These are phyloP conservation scores for Cyclotella cryptica DNA, from an alignment of 108 stramenopile genomes.

Conservation along the genomic window DNA sequence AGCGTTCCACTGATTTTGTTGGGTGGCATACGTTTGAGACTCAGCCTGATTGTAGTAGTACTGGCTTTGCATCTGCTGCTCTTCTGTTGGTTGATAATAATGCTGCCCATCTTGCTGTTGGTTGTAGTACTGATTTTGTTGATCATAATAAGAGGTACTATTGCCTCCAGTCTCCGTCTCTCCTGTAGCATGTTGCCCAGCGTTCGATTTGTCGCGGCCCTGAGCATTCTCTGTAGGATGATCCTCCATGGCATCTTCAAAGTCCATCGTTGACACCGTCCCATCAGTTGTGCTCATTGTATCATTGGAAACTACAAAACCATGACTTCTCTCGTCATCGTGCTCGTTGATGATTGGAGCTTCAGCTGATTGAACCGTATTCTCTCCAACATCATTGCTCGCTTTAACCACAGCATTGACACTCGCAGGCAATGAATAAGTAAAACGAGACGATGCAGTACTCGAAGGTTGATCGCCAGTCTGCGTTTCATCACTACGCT, in stretches of 20 bases:
- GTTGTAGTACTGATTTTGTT: not conserved
- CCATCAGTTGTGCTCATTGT: slow-evolving; percentile 17
- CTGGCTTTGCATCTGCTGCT: slow-evolving; percentile 10
- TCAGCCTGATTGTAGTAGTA: slow-evolving; percentile 5
- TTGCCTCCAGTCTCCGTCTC: not conserved
- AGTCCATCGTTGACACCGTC: slow-evolving; percentile 20
- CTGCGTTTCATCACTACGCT: no score
- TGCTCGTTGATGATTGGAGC: not conserved
- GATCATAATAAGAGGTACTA: slow-evolving; percentile 18
- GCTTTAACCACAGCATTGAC: no score
- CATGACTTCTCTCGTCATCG: not conserved
- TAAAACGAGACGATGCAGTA: no score
- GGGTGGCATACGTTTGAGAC: not conserved
- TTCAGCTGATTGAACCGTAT: not conserved
- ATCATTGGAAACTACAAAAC: slow-evolving; percentile 1
- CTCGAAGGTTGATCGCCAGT: no score
- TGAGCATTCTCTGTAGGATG: slow-evolving; percentile 12
- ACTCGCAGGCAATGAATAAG: no score
- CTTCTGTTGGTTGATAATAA: not conserved
- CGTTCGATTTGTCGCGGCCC: not conserved
- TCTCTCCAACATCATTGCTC: no score
- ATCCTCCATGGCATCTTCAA: slow-evolving; percentile 41
- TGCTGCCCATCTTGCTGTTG: slow-evolving; percentile 14
- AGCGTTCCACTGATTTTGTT: not conserved
- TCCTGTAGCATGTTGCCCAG: not conserved